Evolutionary conservation across 345 rosid species (phyloP).

Genomic region (Pistacia integerrima): DNA sequence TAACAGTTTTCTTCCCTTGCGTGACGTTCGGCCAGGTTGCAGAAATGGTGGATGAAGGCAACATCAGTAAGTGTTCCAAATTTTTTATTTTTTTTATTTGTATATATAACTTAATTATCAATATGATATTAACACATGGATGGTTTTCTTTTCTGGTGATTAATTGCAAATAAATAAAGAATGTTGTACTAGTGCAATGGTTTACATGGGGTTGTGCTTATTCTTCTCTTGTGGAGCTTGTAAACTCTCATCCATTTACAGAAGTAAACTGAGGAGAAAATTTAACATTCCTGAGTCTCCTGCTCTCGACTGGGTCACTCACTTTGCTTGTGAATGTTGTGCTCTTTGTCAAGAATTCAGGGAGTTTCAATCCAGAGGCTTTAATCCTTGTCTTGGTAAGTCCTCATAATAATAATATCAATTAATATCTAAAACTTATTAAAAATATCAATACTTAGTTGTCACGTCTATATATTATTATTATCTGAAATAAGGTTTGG

Average conservation of each 20-base stretch:
- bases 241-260: slow-evolving; percentile 60
- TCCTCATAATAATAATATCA: too few species aligned
- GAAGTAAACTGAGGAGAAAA: slow-evolving; percentile 59
- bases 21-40: slow-evolving; percentile 63
- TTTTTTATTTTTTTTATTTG: too few species aligned
- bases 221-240: slow-evolving; percentile 25
- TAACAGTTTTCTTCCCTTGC: slow-evolving; percentile 53
- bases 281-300: slow-evolving; percentile 63
- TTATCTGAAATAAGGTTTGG: too few species aligned
- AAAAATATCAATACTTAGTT: too few species aligned
- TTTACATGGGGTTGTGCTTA: slow-evolving; percentile 29
- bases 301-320: slow-evolving; percentile 68
- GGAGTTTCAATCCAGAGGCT: slow-evolving; percentile 67
- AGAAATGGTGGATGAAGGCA: slow-evolving; percentile 63
- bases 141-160: not conserved
- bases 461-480: too few species aligned
- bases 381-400: slow-evolving; percentile 37
- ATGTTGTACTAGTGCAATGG: not conserved
- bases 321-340: slow-evolving; percentile 59
- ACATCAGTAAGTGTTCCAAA: slow-evolving; percentile 30
- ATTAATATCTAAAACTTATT: too few species aligned
- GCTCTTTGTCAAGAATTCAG: slow-evolving; percentile 81
- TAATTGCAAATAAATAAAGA: not conserved
- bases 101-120: too few species aligned
- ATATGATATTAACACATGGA: too few species aligned